phyloP scores from a whole-genome alignment of 2,329 filamentous ascomycete species.

The Talaromyces sp. region DNA sequence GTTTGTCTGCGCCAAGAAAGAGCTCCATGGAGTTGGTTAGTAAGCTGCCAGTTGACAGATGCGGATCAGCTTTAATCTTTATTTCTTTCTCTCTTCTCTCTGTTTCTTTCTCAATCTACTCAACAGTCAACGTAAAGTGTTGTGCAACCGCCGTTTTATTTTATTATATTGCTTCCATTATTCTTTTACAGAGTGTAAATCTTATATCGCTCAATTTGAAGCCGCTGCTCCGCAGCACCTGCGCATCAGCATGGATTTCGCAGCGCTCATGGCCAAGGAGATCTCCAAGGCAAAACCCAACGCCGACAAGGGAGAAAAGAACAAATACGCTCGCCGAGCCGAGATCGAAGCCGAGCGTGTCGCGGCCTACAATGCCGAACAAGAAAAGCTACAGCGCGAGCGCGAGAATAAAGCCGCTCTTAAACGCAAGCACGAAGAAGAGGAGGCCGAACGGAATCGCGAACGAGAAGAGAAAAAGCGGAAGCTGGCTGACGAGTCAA shows the following conservation, averaged over 20 bases:
- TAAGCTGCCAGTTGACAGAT: no score
- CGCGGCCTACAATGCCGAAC: constrained; percentile 74
- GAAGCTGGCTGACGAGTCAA: constrained; percentile 74
- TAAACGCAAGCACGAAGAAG: constrained; percentile 87
- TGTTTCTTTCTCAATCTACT: neutral
- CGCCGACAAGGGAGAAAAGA: constrained; percentile 28
- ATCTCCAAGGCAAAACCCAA: constrained; percentile 23
- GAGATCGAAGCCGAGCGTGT: constrained; percentile 80
- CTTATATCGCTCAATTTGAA: neutral
- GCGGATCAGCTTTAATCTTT: no score
- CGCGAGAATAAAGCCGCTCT: constrained; percentile 63
- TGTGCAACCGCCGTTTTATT: neutral
- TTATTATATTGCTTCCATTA: neutral
- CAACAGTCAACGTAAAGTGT: neutral
- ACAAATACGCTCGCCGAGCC: constrained; percentile 79
- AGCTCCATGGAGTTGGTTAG: neutral
- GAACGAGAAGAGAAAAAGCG: constrained; percentile 76
- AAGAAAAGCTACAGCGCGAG: constrained; percentile 66
- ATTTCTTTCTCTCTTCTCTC: neutral
- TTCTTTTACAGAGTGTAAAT: neutral
- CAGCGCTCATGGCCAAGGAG: constrained; percentile 84
- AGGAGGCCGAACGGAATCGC: constrained; percentile 64
- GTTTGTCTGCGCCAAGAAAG: neutral
- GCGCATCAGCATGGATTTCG: constrained; percentile 83
- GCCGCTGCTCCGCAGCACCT: neutral